phyloP scores from a whole-genome alignment of 164 flowering plant species.

The Magnolia kwangsiensis region DNA sequence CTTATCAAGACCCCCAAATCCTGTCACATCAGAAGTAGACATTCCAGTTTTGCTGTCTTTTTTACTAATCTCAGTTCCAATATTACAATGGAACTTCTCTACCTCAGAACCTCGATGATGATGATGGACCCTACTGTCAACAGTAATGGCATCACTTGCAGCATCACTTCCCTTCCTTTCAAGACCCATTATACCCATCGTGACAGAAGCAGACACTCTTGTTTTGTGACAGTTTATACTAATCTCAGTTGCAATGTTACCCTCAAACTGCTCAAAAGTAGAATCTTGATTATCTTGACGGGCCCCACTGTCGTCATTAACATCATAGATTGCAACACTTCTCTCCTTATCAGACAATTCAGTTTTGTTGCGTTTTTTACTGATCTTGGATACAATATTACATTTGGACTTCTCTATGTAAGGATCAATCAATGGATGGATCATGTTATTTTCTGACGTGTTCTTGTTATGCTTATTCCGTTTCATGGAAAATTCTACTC shows the following conservation, averaged over 20 bases:
- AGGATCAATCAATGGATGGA: not conserved
- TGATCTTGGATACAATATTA: not conserved
- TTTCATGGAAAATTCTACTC: not conserved
- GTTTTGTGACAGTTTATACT: not conserved
- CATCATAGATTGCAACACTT: not conserved
- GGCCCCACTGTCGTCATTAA: not conserved
- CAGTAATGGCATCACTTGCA: not conserved
- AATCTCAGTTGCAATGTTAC: not conserved
- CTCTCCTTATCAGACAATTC: not conserved
- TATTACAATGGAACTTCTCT: not conserved
- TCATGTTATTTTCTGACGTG: not conserved
- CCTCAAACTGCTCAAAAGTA: not conserved
- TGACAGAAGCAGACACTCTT: not conserved
- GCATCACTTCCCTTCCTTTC: not conserved
- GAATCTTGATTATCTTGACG: not conserved
- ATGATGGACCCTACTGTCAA: not conserved
- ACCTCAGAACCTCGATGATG: not conserved
- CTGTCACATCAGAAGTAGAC: not conserved
- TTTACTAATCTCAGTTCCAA: too few species aligned
- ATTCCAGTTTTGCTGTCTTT: not conserved
- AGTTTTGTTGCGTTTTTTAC: not conserved
- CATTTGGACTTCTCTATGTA: not conserved
- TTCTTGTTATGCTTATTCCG: not conserved
- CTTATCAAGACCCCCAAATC: not conserved
- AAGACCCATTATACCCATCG: not conserved